These are phyloP conservation scores for Exutisphaerella laricina DNA, from an alignment of 2,329 filamentous ascomycete genomes.

Conservation along the genomic window DNA sequence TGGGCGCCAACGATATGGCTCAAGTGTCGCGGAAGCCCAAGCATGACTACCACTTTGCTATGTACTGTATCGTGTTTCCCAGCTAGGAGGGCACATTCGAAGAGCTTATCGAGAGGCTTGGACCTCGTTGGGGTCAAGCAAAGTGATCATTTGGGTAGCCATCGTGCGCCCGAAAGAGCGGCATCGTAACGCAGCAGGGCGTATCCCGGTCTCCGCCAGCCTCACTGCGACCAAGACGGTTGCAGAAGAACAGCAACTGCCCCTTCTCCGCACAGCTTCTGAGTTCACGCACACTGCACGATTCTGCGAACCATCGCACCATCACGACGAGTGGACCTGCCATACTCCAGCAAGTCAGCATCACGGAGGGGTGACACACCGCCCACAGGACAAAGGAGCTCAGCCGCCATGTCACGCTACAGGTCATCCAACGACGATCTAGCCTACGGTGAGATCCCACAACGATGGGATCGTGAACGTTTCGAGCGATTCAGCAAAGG, in stretches of 20 bases:
- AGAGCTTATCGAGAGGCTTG: not conserved
- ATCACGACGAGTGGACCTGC: not conserved
- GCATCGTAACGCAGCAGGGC: slow-evolving; percentile 1
- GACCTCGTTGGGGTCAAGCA: not conserved
- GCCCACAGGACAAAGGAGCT: not conserved
- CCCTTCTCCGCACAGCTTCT: not conserved
- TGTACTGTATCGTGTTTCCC: no score
- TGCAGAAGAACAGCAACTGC: slow-evolving; percentile 5
- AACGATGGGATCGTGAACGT: slow-evolving; percentile 48
- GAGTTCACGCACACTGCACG: not conserved
- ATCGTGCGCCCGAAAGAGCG: slow-evolving; percentile 1
- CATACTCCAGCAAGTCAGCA: slow-evolving; percentile 1
- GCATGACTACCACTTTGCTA: no score
- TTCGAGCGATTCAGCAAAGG: slow-evolving; percentile 43
- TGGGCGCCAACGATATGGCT: not conserved
- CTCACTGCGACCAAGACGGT: slow-evolving; percentile 3
- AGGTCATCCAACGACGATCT: slow-evolving; percentile 39
- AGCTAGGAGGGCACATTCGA: no score
- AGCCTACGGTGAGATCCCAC: slow-evolving; percentile 40
- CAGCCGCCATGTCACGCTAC: slow-evolving; percentile 25
- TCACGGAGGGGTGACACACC: slow-evolving; percentile 3
- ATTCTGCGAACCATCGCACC: not conserved
- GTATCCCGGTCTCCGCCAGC: slow-evolving; percentile 8
- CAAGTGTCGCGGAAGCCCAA: not conserved
- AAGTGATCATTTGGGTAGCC: slow-evolving; percentile 1